A percentile compares a stretch with the other conserved stretches of the same genome.
phyloP scores from a whole-genome alignment of 2,329 filamentous ascomycete genomes.

The Aquanectria penicillioides region DNA sequence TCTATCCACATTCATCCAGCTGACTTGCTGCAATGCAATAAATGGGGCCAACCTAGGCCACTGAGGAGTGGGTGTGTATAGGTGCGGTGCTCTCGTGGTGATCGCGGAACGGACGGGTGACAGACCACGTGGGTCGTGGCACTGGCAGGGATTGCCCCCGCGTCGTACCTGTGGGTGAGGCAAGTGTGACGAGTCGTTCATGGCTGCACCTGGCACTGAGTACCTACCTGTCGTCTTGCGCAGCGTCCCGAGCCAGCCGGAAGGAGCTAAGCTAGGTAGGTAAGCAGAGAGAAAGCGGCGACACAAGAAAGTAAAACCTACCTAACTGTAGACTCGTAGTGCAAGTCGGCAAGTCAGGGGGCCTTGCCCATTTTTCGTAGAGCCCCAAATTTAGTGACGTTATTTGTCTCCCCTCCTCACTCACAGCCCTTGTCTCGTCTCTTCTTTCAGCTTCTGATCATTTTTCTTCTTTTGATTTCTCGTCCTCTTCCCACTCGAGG shows the following conservation, averaged over 20 bases:
- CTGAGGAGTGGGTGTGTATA: not conserved
- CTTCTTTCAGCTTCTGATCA: too few relatives aligned
- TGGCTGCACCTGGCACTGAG: not conserved
- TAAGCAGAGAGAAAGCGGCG: not conserved
- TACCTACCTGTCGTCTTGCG: not conserved
- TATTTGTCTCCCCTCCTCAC: not conserved
- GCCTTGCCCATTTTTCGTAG: not conserved
- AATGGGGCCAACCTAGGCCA: not conserved
- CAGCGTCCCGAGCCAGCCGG: slow-evolving; percentile 5
- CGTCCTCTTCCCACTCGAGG: not conserved
- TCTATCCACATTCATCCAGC: too few relatives aligned
- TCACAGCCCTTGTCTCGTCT: not conserved
- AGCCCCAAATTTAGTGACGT: not conserved
- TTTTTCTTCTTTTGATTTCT: not conserved
- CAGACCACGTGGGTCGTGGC: slow-evolving; percentile 2
- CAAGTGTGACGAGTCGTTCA: too few relatives aligned
- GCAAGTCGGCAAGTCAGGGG: too few relatives aligned
- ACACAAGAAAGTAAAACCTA: too few relatives aligned
- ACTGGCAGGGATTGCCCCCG: slow-evolving; percentile 10
- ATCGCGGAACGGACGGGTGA: not conserved
- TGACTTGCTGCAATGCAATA: too few relatives aligned
- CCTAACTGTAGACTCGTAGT: too few relatives aligned
- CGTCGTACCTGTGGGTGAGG: not conserved
- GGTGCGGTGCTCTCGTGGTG: not conserved
- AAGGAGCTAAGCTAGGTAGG: not conserved